These are phyloP conservation scores for Meripilus lineatus DNA, from an alignment of 1,284 basidiomycete genomes.

Conservation along the genomic window DNA sequence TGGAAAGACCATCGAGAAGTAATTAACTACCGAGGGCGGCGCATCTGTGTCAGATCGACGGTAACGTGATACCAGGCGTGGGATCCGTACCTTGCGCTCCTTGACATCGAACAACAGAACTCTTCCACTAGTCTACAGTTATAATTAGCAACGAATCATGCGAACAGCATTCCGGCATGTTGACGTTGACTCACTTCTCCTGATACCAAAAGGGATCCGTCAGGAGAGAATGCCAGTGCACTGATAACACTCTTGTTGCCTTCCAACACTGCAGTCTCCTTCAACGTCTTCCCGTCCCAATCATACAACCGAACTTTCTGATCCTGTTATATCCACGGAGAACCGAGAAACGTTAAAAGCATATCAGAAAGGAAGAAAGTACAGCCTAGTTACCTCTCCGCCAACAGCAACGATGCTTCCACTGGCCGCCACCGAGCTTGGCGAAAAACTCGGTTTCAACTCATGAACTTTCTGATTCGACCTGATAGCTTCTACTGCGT, in stretches of 20 bases:
- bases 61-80: neutral
- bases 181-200: conserved; percentile 62
- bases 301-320: conserved; percentile 69
- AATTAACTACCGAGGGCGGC: conserved; percentile 37
- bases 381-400: conserved; percentile 50
- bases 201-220: conserved; percentile 71
- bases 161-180: conserved; percentile 6
- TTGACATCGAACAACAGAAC: conserved; percentile 75
- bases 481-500: conserved; percentile 62
- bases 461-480: conserved; percentile 63
- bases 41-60: neutral
- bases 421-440: conserved; percentile 53
- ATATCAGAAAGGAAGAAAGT: conserved; percentile 2
- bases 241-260: conserved; percentile 72
- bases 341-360: neutral
- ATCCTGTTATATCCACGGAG: conserved; percentile 44
- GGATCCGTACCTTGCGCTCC: conserved; percentile 49
- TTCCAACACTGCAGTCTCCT: conserved; percentile 55
- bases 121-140: conserved; percentile 66
- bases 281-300: conserved; percentile 61
- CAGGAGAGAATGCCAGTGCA: conserved; percentile 77
- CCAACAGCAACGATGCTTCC: conserved; percentile 66
- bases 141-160: neutral
- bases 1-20: conserved; percentile 89
- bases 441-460: conserved; percentile 46